Conservation (phyloP, 192 early-diverging fungal genomes). For the Mortierella claussenii region DNA sequence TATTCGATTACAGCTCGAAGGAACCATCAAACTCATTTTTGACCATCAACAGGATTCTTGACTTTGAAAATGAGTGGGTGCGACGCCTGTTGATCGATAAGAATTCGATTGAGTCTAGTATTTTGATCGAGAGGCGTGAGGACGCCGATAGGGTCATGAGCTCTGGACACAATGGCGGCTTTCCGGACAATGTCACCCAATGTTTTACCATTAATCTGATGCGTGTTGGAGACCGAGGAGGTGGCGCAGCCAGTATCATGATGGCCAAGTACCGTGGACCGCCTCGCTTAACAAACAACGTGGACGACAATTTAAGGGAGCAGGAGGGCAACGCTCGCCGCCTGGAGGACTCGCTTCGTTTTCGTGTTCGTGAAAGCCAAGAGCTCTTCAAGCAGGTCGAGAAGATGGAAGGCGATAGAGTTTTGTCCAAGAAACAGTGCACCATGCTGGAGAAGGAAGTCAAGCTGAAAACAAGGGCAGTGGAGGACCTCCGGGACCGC, state of each 20-base stretch:
- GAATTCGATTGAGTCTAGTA: conserved; percentile 73
- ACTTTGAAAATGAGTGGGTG: conserved; percentile 73
- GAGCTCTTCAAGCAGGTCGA: conserved; percentile 6
- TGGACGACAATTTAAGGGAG: conserved; percentile 53
- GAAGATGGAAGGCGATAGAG: not conserved
- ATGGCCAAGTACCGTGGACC: conserved; percentile 53
- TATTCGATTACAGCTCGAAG: conserved; percentile 75
- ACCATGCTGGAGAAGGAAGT: conserved; percentile 18
- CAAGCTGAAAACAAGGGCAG: conserved; percentile 8
- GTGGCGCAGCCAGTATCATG: conserved; percentile 50
- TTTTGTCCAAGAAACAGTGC: conserved; percentile 4
- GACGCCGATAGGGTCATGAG: conserved; percentile 60
- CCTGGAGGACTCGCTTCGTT: conserved; percentile 47
- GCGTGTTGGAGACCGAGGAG: conserved; percentile 64
- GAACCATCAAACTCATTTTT: conserved; percentile 69
- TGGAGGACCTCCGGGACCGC: conserved; percentile 10
- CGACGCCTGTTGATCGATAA: conserved; percentile 79
- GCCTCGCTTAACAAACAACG: conserved; percentile 32
- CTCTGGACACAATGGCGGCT: conserved; percentile 54
- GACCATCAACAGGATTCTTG: conserved; percentile 71
- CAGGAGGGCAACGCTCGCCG: conserved; percentile 46
- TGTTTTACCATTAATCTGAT: conserved; percentile 72
- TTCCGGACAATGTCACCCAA: conserved; percentile 68
- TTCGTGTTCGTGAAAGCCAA: conserved; percentile 14
- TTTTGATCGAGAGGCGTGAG: conserved; percentile 67